Base-by-base conservation (phyloP, 768 basidiomycete species). In the Rhodotorula kratochvilovae region DNA sequence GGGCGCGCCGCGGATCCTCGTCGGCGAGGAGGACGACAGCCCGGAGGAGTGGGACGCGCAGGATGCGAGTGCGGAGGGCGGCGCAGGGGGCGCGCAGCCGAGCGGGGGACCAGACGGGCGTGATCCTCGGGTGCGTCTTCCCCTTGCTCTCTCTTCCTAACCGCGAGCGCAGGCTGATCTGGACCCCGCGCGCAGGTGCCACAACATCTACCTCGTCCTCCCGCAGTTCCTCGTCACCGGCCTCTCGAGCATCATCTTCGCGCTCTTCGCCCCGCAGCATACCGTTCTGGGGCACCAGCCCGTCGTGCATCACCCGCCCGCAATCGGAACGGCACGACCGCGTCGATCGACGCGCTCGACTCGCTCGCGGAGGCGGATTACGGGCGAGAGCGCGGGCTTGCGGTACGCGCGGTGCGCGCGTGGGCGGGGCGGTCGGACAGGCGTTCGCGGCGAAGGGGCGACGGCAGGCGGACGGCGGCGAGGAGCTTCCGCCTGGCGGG, bases 171-270 rank as follows among this genome's bases (percentile, higher is more conserved):
- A n/a, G n/a, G n/a, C n/a, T n/a, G n/a, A n/a, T n/a, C n/a, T n/a
- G n/a, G n/a, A n/a, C n/a, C n/a, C n/a, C n/a, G n/a, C n/a, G n/a
- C n/a, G n/a, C 68, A 73, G 95, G 51, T 95, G 97, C 63, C 93
- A 97, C 81, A 97, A 96, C 77, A 86, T 96, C 68, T 95, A 90
- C 80, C 83, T 98, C 71, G 95, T 97, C 68, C 82, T 96, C 13
- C 95, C 95, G 0, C 95, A 98, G 78, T 94, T 97, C 81, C 84
- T 98, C 51, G 89, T 94, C 43, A 94, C 91, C 0, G 92, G 88
- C 33, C 80, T 97, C 10, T 87, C 92, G 1, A 87, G 92, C 17
- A 82, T 94, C 71, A 85, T 97, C 57, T 96, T 98, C 77, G 90
- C 90, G 25, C 80, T 96, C 10, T 84, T 92, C 70, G 93, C 95